Conservation (phyloP, 1,284 basidiomycete genomes). For the Cryptococcus sp. region DNA sequence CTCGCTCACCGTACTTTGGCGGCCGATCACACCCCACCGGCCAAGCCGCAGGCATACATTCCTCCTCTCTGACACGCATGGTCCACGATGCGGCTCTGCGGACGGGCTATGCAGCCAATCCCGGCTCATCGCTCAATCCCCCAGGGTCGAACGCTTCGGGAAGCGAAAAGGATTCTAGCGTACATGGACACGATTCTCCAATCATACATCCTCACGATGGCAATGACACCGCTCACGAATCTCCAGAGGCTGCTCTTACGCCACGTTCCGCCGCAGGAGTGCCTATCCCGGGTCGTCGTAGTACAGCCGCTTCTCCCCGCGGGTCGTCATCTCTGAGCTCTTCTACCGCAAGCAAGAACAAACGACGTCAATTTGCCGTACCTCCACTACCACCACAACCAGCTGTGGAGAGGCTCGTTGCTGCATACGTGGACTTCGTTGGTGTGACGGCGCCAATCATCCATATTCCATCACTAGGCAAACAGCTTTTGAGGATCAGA, state of each 20-base stretch:
- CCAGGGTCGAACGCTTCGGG: conserved; percentile 17
- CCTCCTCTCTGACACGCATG: conserved; percentile 48
- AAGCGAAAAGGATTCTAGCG: conserved; percentile 23
- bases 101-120: conserved; percentile 46
- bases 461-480: conserved; percentile 53
- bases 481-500: conserved; percentile 48
- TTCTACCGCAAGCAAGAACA: conserved; percentile 19
- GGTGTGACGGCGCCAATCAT: conserved; percentile 55
- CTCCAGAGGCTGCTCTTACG: conserved; percentile 19
- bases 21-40: conserved; percentile 14
- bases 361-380: conserved; percentile 38
- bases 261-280: conserved; percentile 21
- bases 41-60: conserved; percentile 27
- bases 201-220: conserved; percentile 1
- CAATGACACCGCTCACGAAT: conserved; percentile 11
- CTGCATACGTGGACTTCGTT: conserved; percentile 55
- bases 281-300: background rate
- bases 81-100: conserved; percentile 51
- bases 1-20: conserved; percentile 23
- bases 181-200: conserved; percentile 19
- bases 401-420: conserved; percentile 54
- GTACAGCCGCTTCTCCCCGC: conserved; percentile 18
- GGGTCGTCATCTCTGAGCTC: conserved; percentile 10
- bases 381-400: conserved; percentile 53
- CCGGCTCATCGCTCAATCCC: conserved; percentile 22